Evolutionary conservation across 805 yeast species (phyloP), one percentile per base, ranked within the genome.

Genomic region (Saccharomycopsis fodiens): DNA sequence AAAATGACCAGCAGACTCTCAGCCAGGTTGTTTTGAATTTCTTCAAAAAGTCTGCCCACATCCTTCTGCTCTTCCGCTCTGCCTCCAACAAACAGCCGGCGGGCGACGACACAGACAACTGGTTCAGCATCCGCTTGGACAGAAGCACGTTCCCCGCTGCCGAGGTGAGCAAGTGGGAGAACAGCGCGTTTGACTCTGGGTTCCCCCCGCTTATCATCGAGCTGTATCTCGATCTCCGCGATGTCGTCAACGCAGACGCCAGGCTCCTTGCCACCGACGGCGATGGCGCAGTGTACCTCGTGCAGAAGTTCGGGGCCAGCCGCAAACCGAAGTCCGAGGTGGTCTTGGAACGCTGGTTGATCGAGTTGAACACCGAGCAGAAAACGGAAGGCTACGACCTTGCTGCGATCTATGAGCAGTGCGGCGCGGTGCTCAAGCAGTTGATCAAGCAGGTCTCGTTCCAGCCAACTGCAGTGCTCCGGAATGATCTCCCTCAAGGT

Each of bases 211-310:
- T 27, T 21, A 29, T 44, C 19, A 39, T 44, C 17, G 47, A 44
- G 27, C 30, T 44, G 6, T 44, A 44, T n/a, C 25, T 44, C 16
- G 47, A 44, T 32, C 32, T 44, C 19, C 34, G 47, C 19, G 39
- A 37, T 13, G 31, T 30, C 12, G 16, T 32, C 1, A 19, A n/a
- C 23, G 54, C 58, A 21, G 68, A 65, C 41, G 63, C 63, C 43
- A 68, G 68, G 1, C 42, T 59, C 39, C 63, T 58, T 47, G 54
- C 65, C 2, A 60, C 60, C 59, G 67, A 65, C 45, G 54, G 52
- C 27, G 42, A 46, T 12, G 35, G 40, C 29, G 20, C 27, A 19
- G 25, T 6, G 10, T 30, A 30, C n/a, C 16, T 31, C 13, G 40
- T 40, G 19, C 3, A 17, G 25, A 17, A 19, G 19, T 29, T 29